Evolutionary conservation across 495 filamentous ascomycete genomes (phyloP).

Genomic region (Saxophila tyrrhenica): DNA sequence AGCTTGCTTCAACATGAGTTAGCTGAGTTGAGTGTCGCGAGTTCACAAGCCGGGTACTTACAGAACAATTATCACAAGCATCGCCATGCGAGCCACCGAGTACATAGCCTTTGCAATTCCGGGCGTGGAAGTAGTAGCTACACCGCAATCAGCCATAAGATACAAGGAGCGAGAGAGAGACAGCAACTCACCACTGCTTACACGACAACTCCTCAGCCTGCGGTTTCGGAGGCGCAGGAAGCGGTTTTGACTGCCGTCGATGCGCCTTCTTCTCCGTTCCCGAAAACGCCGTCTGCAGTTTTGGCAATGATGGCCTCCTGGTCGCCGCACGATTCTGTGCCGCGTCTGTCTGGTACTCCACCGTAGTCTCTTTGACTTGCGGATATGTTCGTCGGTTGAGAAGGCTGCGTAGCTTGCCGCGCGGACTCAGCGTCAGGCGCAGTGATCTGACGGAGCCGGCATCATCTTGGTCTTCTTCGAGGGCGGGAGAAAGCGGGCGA

Average conservation of each 20-base stretch:
- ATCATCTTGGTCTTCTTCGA: constrained; percentile 8
- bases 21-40: not conserved
- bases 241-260: not conserved
- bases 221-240: not conserved
- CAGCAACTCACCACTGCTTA: not conserved
- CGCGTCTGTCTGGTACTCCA: not conserved
- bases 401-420: constrained; percentile 5
- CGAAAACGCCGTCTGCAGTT: constrained; percentile 7
- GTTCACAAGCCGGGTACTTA: not conserved
- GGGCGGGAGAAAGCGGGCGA: constrained; percentile 7
- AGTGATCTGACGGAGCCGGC: constrained; percentile 4
- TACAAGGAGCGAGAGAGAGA: no score
- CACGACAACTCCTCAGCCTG: not conserved
- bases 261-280: constrained; percentile 1
- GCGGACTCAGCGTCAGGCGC: not conserved
- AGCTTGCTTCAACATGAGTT: not conserved
- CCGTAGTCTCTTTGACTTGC: constrained; percentile 1
- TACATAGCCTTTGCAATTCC: constrained; percentile 1
- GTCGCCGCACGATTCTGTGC: not conserved
- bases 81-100: not conserved
- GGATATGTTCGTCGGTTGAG: constrained; percentile 15
- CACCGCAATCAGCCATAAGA: not conserved
- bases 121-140: constrained; percentile 1
- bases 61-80: not conserved
- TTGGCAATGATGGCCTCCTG: constrained; percentile 9